Evolutionary conservation across 1,139 yeast species (phyloP), one percentile per base, ranked within the genome.

Genomic region (Pichia sp.): DNA sequence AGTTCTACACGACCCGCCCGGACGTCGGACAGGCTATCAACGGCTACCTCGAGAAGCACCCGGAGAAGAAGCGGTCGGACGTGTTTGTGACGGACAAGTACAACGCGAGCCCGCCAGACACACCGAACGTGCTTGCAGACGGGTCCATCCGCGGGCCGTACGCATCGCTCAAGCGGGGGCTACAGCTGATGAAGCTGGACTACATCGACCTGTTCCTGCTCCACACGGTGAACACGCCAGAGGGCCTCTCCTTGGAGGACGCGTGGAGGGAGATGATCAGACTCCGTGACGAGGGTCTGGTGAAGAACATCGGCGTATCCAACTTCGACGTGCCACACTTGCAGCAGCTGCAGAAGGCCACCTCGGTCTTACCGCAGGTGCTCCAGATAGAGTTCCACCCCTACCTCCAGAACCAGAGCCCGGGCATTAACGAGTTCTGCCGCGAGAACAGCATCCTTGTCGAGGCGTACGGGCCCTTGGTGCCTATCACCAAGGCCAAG

Each of bases 321-420:
- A 80, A 77, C 61, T 85, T 82, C 65, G 67, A 78, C 8, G 73
- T 75, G 6, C 73, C 72, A 47, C 79, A 83, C 59, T 69, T 86
- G 57, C 73, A 84, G 60, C 67, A 68, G 46, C 65, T 84, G 27
- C 63, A 77, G 54, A 69, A 71, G 50, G 61, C 71, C 50, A 77
- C 82, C 49, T 75, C 73, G 58, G 68, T 75, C 58, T 75, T 75
- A 59, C 92, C 92, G 1, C 79, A 75, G 49, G 83, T 84, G 46
- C 81, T 85, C 68, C 93, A 87, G 69, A 82, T 86, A 62, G 93
- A 87, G 67, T 84, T 73, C 70, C 80, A 78, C 66, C 83, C 91
- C 1, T 83, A 83, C 66, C 75, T 86, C 61, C 90, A 83, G 63
- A 75, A 84, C 63, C 92, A 86, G 69, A 76, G 87, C 12, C 82